Evolutionary conservation across 208 protist species (phyloP), one percentile per base, ranked within the genome.

Genomic region (Trypanosoma vivax): DNA sequence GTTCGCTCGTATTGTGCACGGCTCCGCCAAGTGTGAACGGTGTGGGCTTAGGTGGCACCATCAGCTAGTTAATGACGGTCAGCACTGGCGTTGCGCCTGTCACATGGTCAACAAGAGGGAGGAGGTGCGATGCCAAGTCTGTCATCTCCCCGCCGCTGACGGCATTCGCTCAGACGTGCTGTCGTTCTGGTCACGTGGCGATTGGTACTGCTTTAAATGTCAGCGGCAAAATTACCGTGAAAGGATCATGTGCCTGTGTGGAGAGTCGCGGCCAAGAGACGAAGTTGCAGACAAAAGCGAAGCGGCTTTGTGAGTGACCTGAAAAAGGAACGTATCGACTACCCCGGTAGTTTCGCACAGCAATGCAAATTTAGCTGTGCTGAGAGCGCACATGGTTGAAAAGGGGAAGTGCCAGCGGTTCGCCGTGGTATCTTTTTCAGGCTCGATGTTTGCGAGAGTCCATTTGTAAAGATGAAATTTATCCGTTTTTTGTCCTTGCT

Each of bases 21-120:
- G 74, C 0, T 43, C 66, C 10, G 37, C 50, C 11, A 31, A 46
- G 14, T 90, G 83, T 35, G 60, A 58, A 13, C 60, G 70, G 60
- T 90, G 83, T 42, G 65, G 60, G 3, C 48, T 72, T 1, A 76
- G 65, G 31, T 90, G 83, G 79, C 83, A 90, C 52, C 65, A 80
- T 38, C 69, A 85, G 39, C 23, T 58, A 10, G 37, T 60, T 3
- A 54, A 51, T 42, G 58, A 49, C 28, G 65, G 57, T 21, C 24
- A 65, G 37, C 57, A 59, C 49, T 90, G 83, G 79, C 83, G 79
- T 18, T 91, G 83, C 50, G 73, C 83, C 13, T 91, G 83, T 37
- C 77, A 86, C 49, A 63, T 61, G 30, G 41, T 91, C 14, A 91
- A 88, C 40, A 28, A 31, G 16, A n/a, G 24, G 1, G 30, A 40